Base-by-base conservation (phyloP, 1,284 basidiomycete genomes). In the Cryptococcus depauperatus region DNA sequence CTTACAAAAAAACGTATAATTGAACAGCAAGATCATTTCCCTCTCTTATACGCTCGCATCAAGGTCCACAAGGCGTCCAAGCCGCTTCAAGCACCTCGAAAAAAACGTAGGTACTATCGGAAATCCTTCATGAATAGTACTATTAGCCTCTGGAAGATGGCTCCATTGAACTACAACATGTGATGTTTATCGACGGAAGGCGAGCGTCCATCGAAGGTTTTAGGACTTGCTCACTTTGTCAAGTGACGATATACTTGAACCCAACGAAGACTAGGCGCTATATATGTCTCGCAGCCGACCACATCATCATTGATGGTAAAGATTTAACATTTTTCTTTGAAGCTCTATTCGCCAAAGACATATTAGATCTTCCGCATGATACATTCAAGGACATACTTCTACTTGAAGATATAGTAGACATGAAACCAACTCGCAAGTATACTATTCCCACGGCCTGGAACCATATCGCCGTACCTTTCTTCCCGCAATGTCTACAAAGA, bases 401-500 rank as follows among this genome's bases (percentile, higher is more conserved):
- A 10, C 18, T 57, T 16, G 62, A 64, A 45, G 58, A 62, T 21
- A 60, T 56, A 1, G 19, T 57, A n/a, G 14, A 55, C 5, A 44
- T 58, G n/a, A 30, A 51, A 22, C 61, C 61, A 1, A 41, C 51
- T 23, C 18, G 23, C 4, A 25, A 21, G 1, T 22, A 19, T 25
- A n/a, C 23, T 25, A 10, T 38, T 14, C 21, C 59, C n/a, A 42
- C 64, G 29, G 46, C 59, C 5, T 59, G 51, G 30, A 52, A 54
- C 16, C 58, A 59, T 37, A 44, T 66, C 7, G 16, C 68, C 26
- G 37, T 66, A 8, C 64, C 65, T 3, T 53, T 47, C 18, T 35
- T 66, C 4, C 67, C 67, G 1, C 1, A 18, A 0, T 61, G 58
- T 32, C 35, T 67, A 14, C 57, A 57, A 44, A 35, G 26, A 0